A percentile compares a stretch with the other conserved stretches of the same genome.
phyloP scores from a whole-genome alignment of 768 basidiomycete species.

The Boletus tomentosulus region DNA sequence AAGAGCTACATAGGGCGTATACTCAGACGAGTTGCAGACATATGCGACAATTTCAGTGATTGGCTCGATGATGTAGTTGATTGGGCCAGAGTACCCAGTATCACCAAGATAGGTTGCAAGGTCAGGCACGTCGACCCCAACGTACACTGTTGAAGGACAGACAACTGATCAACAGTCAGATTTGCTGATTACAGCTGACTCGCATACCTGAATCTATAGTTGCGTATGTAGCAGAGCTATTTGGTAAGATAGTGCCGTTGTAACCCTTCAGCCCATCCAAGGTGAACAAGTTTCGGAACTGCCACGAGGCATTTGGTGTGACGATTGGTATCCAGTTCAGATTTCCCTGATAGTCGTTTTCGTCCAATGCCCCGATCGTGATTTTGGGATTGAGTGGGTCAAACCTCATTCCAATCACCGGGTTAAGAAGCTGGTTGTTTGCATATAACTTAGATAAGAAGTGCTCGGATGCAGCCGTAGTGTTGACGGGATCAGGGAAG shows the following conservation, averaged over 20 bases:
- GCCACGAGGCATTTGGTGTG: slow-evolving; percentile 13
- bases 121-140: slow-evolving; percentile 3
- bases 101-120: slow-evolving; percentile 6
- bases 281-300: slow-evolving; percentile 1
- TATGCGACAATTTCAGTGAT: slow-evolving; percentile 6
- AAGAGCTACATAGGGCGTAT: slow-evolving; percentile 16
- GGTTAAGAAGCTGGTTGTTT: slow-evolving; percentile 16
- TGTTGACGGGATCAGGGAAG: slow-evolving; percentile 20
- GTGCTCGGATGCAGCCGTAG: slow-evolving; percentile 16
- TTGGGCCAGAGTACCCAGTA: slow-evolving; percentile 11
- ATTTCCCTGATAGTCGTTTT: slow-evolving; percentile 17
- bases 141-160: slow-evolving; percentile 2
- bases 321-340: slow-evolving; percentile 20
- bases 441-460: slow-evolving; percentile 12
- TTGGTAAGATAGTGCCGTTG: slow-evolving; percentile 13
- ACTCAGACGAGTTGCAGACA: slow-evolving; percentile 16
- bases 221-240: slow-evolving; percentile 4
- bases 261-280: slow-evolving; percentile 19
- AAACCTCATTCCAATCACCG: slow-evolving; percentile 19
- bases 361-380: slow-evolving; percentile 25
- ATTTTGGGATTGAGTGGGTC: slow-evolving; percentile 24
- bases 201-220: slow-evolving; percentile 10
- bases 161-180: background rate
- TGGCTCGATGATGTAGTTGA: slow-evolving; percentile 8
- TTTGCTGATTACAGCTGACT: background rate